Base-by-base conservation (phyloP, 2,329 filamentous ascomycete species). In the Rhynchosporium secalis region DNA sequence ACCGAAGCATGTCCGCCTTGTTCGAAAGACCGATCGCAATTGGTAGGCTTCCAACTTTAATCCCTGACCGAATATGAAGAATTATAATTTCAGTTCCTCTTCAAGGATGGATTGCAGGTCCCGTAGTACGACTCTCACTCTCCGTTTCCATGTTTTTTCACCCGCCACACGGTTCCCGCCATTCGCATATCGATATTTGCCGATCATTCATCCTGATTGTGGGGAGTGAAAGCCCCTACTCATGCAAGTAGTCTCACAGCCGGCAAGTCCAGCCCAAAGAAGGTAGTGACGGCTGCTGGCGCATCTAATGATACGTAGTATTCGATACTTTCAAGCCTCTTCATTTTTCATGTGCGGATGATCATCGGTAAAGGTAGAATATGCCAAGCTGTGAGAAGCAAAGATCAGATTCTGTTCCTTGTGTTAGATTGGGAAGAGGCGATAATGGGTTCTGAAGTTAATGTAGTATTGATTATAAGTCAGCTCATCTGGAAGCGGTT, bases 401-500 rank as follows among this genome's bases (percentile, higher is more conserved):
- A n/a, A 4, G 28, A n/a, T n/a, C 7, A 43, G 20, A 43, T 13
- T 8, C 9, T 28, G n/a, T 3, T 20, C n/a, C 20, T 20, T 28
- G 9, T 26, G 4, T 20, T 46, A n/a, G 6, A 26, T 10, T 46
- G 15, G 15, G 28, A n/a, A 36, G 28, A 51, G 31, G 48, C 29
- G 4, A 36, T 26, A 52, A 10, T 38, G 33, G 48, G 48, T 15
- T 20, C 48, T 7, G 26, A 10, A 20, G 26, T 36, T 36, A 0
- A 36, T 20, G 36, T 31, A 29, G 4, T 48, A 48, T 51, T 51
- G 43, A 45, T 45, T 45, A n/a, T 10, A 36, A 38, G 48, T 52
- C 48, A 52, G 48, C 48, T 52, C 48, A 52, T 29, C 48, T 52
- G 48, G 26, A 52, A 8, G 20, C 43, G n/a, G 26, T 10, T 5